Base-by-base conservation (phyloP, 371 early-diverging fungal genomes). In the Mucor racemosus region DNA sequence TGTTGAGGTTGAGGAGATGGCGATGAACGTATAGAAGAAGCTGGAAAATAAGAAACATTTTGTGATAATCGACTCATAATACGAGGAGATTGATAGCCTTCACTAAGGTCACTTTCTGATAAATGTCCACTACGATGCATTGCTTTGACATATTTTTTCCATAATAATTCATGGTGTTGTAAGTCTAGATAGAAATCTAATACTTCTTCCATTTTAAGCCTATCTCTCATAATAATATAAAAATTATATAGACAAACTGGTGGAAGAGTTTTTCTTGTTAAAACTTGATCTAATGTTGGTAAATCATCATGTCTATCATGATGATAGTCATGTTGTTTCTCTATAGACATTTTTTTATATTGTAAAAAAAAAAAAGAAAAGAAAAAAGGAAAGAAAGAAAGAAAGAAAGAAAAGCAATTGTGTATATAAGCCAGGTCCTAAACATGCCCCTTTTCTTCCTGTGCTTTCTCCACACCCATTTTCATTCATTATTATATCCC, bases 161-260 rank as follows among this genome's bases (percentile, higher is more conserved):
- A 90, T 15, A 88, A 74, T 11, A 76, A 68, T 54, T 88, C 89
- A 66, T 89, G 90, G 39, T 86, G 87, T 21, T 81, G 82, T 55
- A 90, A 79, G 72, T 90, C 90, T 40, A 90, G 65, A 68, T 87
- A 90, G 60, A 90, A 90, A 66, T 90, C 90, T 5, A 90, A 71
- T 48, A 89, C 79, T 68, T 89, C 88, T 55, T 84, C 85, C 64
- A 84, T 81, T 55, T 78, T 81, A 19, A 87, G 77, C 34, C 80
- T 69, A 63, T 90, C 89, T 41, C 89, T 79, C 85, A 90, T 81
- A 61, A 84, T 81, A 34, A 90, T 77, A 63, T 90, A 90, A 60
- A 83, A 86, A 58, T 89, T 88, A 62, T 85, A 90, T 5, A 90
- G 68, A 72, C 89, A 90, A 0, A 90, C 86, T 1, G 90, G 90